phyloP scores from a whole-genome alignment of 2,329 filamentous ascomycete species.

The Fusarium sp. region DNA sequence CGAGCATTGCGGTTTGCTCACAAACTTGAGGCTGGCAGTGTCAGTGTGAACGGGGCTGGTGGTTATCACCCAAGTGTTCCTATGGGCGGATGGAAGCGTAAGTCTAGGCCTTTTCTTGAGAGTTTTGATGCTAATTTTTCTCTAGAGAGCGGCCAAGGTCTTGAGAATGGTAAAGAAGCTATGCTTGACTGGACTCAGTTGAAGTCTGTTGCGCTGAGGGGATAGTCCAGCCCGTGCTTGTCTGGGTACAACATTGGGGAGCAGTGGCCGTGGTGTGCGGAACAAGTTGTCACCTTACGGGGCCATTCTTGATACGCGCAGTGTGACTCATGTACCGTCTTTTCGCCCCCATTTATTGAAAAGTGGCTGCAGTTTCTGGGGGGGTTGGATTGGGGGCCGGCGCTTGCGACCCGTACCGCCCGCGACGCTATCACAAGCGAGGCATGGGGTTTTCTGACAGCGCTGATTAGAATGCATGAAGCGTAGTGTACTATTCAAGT shows the following conservation, averaged over 20 bases:
- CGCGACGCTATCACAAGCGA: background rate
- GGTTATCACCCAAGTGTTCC: background rate
- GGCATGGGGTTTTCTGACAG: background rate
- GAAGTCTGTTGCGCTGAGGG: background rate
- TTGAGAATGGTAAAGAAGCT: background rate
- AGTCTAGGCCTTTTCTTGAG: background rate
- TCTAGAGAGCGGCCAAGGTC: background rate
- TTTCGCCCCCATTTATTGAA: background rate
- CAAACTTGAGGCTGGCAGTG: background rate
- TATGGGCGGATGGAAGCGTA: background rate
- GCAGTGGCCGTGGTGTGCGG: background rate
- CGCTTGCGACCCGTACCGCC: background rate
- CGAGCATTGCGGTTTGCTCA: background rate
- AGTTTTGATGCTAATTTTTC: background rate
- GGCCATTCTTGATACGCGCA: background rate
- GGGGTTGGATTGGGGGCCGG: background rate
- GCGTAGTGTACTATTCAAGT: background rate
- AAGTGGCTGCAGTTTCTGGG: background rate
- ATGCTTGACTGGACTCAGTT: conserved; percentile 2
- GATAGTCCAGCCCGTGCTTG: background rate
- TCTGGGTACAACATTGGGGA: background rate
- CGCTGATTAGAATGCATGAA: background rate
- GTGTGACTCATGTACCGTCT: background rate
- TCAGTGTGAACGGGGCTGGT: background rate
- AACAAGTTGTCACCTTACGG: background rate